A percentile compares a stretch with the other conserved stretches of the same genome.
Evolutionary conservation across 768 basidiomycete genomes (phyloP).

Genomic region (Steccherinum ochraceum): DNA sequence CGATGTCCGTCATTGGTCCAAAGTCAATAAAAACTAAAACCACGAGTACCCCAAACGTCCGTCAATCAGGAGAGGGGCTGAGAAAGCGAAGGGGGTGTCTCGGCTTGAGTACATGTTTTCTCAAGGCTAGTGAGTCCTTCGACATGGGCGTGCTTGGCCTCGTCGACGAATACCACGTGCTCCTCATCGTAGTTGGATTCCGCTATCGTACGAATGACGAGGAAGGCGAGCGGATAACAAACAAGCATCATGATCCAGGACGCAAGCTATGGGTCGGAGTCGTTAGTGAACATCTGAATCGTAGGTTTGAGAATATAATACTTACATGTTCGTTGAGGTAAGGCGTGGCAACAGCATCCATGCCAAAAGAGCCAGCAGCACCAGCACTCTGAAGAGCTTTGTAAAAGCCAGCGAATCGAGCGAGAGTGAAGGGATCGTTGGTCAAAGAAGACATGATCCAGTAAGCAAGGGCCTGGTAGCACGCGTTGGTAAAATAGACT

Average conservation of each 20-base stretch:
- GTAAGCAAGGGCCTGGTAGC: constrained; percentile 31
- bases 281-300: neutral
- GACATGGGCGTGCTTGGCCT: constrained; percentile 12
- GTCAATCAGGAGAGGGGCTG: no score
- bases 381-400: constrained; percentile 34
- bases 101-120: no score
- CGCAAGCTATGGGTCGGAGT: constrained; percentile 19
- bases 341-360: constrained; percentile 38
- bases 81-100: no score
- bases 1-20: no score
- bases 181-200: constrained; percentile 33
- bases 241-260: constrained; percentile 29
- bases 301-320: no score
- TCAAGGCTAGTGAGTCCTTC: neutral
- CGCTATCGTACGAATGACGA: constrained; percentile 29
- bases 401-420: constrained; percentile 40
- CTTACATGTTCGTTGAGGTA: constrained; percentile 34
- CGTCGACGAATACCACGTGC: constrained; percentile 23
- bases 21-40: no score
- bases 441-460: constrained; percentile 36
- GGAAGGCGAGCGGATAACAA: constrained; percentile 28
- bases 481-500: constrained; percentile 34
- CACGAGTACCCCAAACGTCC: no score
- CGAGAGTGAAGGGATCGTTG: constrained; percentile 39
- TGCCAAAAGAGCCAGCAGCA: constrained; percentile 34